A percentile compares a stretch with the other conserved stretches of the same genome.
phyloP scores from a whole-genome alignment of 1,139 yeast species.

The Blastobotrys persicus region DNA sequence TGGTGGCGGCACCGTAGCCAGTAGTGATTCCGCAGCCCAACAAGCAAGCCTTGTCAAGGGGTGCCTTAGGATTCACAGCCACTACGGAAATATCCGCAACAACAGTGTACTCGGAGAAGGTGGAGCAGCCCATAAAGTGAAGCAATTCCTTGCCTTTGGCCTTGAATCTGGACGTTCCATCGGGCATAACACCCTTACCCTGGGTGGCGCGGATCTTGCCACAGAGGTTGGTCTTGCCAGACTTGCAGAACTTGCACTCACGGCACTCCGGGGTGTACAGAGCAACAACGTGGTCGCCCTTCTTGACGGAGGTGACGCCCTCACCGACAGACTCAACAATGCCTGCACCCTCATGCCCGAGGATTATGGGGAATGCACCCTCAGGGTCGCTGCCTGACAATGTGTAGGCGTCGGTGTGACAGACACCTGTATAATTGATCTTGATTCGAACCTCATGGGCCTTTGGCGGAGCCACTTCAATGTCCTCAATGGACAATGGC shows the following conservation, averaged over 20 bases:
- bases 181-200: conserved; percentile 93
- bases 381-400: conserved; percentile 94
- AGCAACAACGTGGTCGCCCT: conserved; percentile 88
- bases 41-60: conserved; percentile 82
- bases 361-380: conserved; percentile 81
- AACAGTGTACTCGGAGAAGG: conserved; percentile 95
- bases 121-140: conserved; percentile 97
- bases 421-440: conserved; percentile 84
- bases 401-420: conserved; percentile 98
- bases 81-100: conserved; percentile 98
- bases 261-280: conserved; percentile 95
- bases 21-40: conserved; percentile 98
- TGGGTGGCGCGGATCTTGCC: conserved; percentile 88
- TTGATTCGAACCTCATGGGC: conserved; percentile 97
- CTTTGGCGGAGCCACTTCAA: conserved; percentile 89
- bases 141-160: conserved; percentile 77
- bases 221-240: conserved; percentile 95
- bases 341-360: conserved; percentile 98
- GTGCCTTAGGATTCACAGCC: conserved; percentile 81
- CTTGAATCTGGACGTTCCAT: conserved; percentile 83
- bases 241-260: conserved; percentile 90
- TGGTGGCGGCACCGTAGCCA: conserved; percentile 96
- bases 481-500: conserved; percentile 80
- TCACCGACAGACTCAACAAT: conserved; percentile 90
- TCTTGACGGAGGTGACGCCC: conserved; percentile 82